Base-by-base conservation (phyloP, 176 grass and related monocot genomes). In the Ananas comosus region DNA sequence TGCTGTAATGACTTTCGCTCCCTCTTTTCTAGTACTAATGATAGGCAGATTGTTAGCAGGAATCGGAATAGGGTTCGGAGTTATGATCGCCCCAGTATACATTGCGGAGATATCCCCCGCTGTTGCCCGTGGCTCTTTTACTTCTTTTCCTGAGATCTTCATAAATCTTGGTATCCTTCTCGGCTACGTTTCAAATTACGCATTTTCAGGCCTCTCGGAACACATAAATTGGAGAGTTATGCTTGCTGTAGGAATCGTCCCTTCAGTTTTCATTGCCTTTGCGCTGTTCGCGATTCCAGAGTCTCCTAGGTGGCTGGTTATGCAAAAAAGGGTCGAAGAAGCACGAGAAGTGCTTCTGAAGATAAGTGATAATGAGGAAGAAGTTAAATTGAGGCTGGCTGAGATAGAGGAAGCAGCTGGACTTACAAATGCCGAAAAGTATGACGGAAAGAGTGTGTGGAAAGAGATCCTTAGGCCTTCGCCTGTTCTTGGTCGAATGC, bases 81-180 rank as follows among this genome's bases (percentile, higher is more conserved):
- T 96, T 9, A 85, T 96, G 91, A 80, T 96, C 18, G 87, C 87
- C 14, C 91, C 91, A 1, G 85, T 96, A 69, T 96, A 96, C 77
- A 91, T 96, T 51, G 83, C 82, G 0, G 91, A 96, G 85, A 96
- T 96, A 53, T 91, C 91, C 3, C 91, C 91, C 1, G 79, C 87
- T 4, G 33, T 47, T 13, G 63, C 65, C 0, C 72, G 91, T 18
- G 91, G 87, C 52, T 88, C 87, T 0, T 66, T 96, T 12, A 82
- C 91, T 11, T 91, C 91, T 24, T 91, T 96, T 66, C 91, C 87
- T 21, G 91, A 96, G 77, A 88, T 96, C n/a, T 96, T 88, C 77
- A 88, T 91, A 77, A 96, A 88, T 76, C 71, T 96, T 2, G 91
- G 91, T 0, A 91, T 96, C 58, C 82, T 96, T 22, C 78, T 96